Percentiles rank a stretch among this genome's conserved stretches.
These are phyloP conservation scores for Fragaria vesca DNA, from an alignment of 306 rosid genomes.

Conservation along the genomic window DNA sequence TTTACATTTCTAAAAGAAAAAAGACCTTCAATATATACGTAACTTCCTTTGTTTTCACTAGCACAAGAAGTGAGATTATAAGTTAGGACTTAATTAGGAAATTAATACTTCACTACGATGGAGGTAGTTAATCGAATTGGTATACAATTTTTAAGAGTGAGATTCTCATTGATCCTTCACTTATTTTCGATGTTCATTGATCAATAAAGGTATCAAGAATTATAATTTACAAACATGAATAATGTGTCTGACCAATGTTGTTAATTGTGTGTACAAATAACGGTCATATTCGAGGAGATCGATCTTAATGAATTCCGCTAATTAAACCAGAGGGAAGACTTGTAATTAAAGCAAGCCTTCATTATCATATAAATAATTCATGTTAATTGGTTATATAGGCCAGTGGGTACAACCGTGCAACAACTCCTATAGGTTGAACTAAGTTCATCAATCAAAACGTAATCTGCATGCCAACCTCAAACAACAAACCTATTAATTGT, in stretches of 20 bases:
- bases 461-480: background rate
- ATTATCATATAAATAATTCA: background rate
- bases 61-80: too few relatives aligned
- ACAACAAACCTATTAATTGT: background rate
- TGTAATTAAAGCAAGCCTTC: background rate
- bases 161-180: too few relatives aligned
- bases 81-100: too few relatives aligned
- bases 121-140: background rate
- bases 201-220: too few relatives aligned
- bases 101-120: too few relatives aligned
- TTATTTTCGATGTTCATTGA: too few relatives aligned
- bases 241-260: background rate
- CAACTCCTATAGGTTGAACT: conserved; percentile 5
- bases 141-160: too few relatives aligned
- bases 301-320: background rate
- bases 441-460: conserved; percentile 3
- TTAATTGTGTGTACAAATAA: background rate
- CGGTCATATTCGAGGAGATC: background rate
- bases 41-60: too few relatives aligned
- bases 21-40: too few relatives aligned
- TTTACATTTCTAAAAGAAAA: too few relatives aligned
- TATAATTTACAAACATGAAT: background rate
- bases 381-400: background rate
- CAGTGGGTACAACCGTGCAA: conserved; percentile 6
- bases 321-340: background rate